Conservation (phyloP, 371 early-diverging fungal genomes). For the Syncephalastrum sp. region DNA sequence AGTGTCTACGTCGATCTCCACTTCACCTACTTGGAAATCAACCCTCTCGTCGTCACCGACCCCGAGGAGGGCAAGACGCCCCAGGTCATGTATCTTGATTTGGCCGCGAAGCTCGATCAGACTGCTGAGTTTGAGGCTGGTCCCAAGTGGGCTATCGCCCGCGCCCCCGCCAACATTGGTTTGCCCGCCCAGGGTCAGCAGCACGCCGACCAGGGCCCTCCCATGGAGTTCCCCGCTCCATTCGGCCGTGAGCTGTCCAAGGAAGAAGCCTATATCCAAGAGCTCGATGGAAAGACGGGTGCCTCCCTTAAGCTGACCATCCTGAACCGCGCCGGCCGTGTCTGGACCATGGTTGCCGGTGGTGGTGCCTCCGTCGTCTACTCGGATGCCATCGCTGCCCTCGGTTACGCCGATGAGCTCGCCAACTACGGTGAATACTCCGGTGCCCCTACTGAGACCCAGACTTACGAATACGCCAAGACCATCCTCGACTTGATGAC, state of each 20-base stretch:
- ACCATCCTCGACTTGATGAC: conserved; percentile 98
- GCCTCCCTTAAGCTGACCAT: conserved; percentile 97
- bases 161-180: conserved; percentile 64
- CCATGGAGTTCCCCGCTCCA: conserved; percentile 97
- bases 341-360: conserved; percentile 99
- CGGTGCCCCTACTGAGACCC: conserved; percentile 96
- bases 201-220: conserved; percentile 75
- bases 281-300: conserved; percentile 97
- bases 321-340: conserved; percentile 89
- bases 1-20: conserved; percentile 94
- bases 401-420: conserved; percentile 90
- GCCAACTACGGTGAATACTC: conserved; percentile 99
- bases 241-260: conserved; percentile 95
- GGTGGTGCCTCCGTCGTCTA: conserved; percentile 98
- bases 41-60: conserved; percentile 94
- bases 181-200: conserved; percentile 37
- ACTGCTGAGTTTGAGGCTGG: conserved; percentile 97
- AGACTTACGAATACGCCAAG: conserved; percentile 98
- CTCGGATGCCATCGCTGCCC: conserved; percentile 95
- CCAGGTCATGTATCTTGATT: conserved; percentile 89
- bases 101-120: conserved; percentile 98
- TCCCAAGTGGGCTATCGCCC: conserved; percentile 84
- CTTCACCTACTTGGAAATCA: conserved; percentile 98
- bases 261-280: conserved; percentile 97
- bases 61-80: conserved; percentile 54